phyloP scores from a whole-genome alignment of 345 rosid genomes.

The Citrus trifoliata region DNA sequence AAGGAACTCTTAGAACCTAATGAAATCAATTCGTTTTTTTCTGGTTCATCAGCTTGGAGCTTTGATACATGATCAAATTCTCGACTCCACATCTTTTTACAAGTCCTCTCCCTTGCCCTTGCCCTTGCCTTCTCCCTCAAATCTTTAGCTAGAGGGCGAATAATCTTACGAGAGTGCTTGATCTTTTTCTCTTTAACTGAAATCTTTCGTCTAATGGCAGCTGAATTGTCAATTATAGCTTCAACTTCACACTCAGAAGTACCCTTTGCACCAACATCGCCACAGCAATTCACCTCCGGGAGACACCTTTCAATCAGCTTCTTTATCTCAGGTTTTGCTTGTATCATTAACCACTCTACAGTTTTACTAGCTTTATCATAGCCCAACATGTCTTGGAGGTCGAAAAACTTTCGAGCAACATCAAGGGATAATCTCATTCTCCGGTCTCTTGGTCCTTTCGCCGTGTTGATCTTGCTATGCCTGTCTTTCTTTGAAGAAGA shows the following conservation, averaged over 20 bases:
- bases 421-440: slow-evolving; percentile 81
- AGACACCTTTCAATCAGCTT: slow-evolving; percentile 28
- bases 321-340: slow-evolving; percentile 55
- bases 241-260: slow-evolving; percentile 46
- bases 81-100: slow-evolving; percentile 29
- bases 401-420: slow-evolving; percentile 68
- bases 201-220: slow-evolving; percentile 8
- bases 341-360: slow-evolving; percentile 73
- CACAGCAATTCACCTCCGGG: slow-evolving; percentile 12
- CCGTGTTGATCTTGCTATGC: slow-evolving; percentile 86
- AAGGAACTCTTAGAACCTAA: slow-evolving; percentile 15
- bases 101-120: slow-evolving; percentile 69
- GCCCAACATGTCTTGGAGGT: slow-evolving; percentile 78
- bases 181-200: slow-evolving; percentile 24
- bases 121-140: slow-evolving; percentile 61
- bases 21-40: slow-evolving; percentile 15
- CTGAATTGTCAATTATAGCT: slow-evolving; percentile 23
- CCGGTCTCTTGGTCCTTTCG: slow-evolving; percentile 77
- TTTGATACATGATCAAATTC: slow-evolving; percentile 16
- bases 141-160: slow-evolving; percentile 38
- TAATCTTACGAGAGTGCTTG: slow-evolving; percentile 29
- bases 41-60: background rate
- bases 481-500: slow-evolving; percentile 51
- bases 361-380: slow-evolving; percentile 83
- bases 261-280: slow-evolving; percentile 16